A percentile compares a stretch with the other conserved stretches of the same genome.
Evolutionary conservation across 495 filamentous ascomycete genomes (phyloP).

Genomic region (Aspergillus sparsus): DNA sequence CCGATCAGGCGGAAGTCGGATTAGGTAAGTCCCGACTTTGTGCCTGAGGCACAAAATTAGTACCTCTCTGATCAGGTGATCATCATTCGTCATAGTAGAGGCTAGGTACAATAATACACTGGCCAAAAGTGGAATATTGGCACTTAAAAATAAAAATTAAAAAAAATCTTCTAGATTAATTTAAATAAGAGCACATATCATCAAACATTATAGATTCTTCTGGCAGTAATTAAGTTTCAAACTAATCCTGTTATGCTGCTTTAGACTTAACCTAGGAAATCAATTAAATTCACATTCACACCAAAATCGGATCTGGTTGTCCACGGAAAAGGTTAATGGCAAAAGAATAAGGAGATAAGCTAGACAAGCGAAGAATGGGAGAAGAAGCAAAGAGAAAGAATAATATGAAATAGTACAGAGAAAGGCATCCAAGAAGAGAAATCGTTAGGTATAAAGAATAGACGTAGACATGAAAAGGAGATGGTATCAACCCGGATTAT

Average conservation of each 20-base stretch:
- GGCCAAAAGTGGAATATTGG: too few species aligned
- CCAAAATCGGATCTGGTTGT: too few species aligned
- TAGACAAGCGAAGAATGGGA: not conserved
- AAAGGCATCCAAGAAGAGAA: conserved; percentile 11
- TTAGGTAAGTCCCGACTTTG: conserved; percentile 33
- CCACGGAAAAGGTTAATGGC: not conserved
- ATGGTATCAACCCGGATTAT: conserved; percentile 46
- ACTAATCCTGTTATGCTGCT: too few species aligned
- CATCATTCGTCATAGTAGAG: too few species aligned
- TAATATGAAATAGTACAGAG: conserved; percentile 4
- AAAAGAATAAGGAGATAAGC: conserved; percentile 5
- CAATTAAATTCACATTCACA: too few species aligned
- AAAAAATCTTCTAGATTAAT: too few species aligned
- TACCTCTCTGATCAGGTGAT: not conserved
- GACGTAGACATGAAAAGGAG: conserved; percentile 26
- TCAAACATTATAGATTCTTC: too few species aligned
- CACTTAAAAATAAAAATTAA: too few species aligned
- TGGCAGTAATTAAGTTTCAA: too few species aligned
- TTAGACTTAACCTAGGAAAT: too few species aligned
- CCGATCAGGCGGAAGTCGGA: conserved; percentile 42
- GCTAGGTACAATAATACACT: too few species aligned
- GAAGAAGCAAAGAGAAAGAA: conserved; percentile 8
- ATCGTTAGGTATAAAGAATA: conserved; percentile 28
- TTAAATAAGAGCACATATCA: too few species aligned
- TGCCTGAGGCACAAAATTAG: conserved; percentile 25